phyloP scores from a whole-genome alignment of 495 filamentous ascomycete genomes.

The Coniosporium apollinis region DNA sequence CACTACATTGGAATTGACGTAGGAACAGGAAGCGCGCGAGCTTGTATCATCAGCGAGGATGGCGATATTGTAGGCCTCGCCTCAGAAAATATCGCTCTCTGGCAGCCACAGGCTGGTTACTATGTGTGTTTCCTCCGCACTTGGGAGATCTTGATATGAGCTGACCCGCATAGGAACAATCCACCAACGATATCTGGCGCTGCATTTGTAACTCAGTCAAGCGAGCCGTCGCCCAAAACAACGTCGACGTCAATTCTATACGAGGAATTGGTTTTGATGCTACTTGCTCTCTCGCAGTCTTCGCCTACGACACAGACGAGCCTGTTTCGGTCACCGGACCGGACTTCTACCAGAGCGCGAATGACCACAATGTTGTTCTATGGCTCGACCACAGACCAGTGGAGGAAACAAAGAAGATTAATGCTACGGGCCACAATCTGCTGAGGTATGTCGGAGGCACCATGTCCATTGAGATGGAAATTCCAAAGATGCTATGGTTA shows the following conservation, averaged over 20 bases:
- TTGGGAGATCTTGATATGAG: neutral
- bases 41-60: constrained; percentile 78
- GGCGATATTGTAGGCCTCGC: constrained; percentile 89
- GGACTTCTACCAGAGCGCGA: constrained; percentile 50
- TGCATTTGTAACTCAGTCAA: constrained; percentile 74
- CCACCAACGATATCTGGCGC: constrained; percentile 87
- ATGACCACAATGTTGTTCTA: constrained; percentile 76
- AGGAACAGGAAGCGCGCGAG: constrained; percentile 85
- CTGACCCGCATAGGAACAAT: constrained; percentile 60
- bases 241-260: constrained; percentile 52
- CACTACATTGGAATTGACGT: constrained; percentile 91
- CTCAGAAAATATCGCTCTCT: constrained; percentile 82
- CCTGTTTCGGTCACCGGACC: constrained; percentile 80
- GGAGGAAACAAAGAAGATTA: constrained; percentile 78
- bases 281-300: constrained; percentile 87
- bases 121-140: constrained; percentile 39
- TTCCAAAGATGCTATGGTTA: constrained; percentile 92
- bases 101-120: constrained; percentile 81
- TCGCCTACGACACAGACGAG: constrained; percentile 73
- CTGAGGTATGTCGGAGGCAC: constrained; percentile 87
- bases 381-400: constrained; percentile 89
- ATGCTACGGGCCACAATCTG: constrained; percentile 80
- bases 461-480: constrained; percentile 99
- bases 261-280: constrained; percentile 95
- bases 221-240: constrained; percentile 58